Conservation (phyloP, 306 rosid species). For the Vigna trinervia region DNA sequence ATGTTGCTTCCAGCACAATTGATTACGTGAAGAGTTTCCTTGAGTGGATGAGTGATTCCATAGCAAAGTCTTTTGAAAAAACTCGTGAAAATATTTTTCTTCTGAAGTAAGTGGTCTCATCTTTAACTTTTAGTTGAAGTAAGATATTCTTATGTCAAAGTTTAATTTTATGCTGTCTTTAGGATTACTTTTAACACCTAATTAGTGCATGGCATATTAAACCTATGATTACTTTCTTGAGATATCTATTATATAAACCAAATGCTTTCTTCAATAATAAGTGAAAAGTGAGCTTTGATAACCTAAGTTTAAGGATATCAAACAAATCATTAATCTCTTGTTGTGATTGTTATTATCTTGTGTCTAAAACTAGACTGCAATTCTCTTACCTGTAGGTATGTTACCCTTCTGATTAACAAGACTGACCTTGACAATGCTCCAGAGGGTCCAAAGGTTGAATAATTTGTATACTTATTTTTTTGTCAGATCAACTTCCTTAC, state of each 20-base stretch:
- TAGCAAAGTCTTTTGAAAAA: slow-evolving; percentile 92
- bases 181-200: neutral
- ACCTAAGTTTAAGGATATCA: slow-evolving; percentile 7
- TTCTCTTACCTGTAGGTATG: slow-evolving; percentile 65
- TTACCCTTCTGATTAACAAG: slow-evolving; percentile 75
- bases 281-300: slow-evolving; percentile 12
- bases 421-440: slow-evolving; percentile 91
- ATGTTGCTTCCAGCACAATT: slow-evolving; percentile 88
- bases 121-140: slow-evolving; percentile 26
- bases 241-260: slow-evolving; percentile 26
- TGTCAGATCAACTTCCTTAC: slow-evolving; percentile 9
- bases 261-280: slow-evolving; percentile 30
- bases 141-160: slow-evolving; percentile 1
- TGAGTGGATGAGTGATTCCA: slow-evolving; percentile 99
- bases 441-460: slow-evolving; percentile 89
- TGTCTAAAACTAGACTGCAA: slow-evolving; percentile 47
- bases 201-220: slow-evolving; percentile 2
- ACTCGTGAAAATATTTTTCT: slow-evolving; percentile 90
- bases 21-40: slow-evolving; percentile 93
- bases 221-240: slow-evolving; percentile 21
- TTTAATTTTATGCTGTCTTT: neutral
- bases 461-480: slow-evolving; percentile 38
- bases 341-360: slow-evolving; percentile 32
- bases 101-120: slow-evolving; percentile 72
- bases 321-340: slow-evolving; percentile 15